These are phyloP conservation scores for Coniophora puteana DNA, from an alignment of 1,284 basidiomycete genomes.

Conservation along the genomic window DNA sequence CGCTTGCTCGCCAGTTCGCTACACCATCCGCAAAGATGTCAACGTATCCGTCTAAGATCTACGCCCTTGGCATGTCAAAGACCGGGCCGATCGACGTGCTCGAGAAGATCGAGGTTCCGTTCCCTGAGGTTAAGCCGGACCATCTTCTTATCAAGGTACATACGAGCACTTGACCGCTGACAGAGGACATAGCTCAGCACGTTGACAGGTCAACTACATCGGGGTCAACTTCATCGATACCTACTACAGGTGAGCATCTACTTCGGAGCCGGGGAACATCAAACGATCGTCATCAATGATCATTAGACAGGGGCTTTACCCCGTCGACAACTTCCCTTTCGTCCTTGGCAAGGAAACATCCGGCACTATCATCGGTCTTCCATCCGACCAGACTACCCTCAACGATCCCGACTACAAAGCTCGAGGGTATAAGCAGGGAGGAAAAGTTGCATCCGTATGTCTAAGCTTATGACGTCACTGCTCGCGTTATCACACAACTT, in stretches of 20 bases:
- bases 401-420: conserved; percentile 56
- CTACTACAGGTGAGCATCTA: conserved; percentile 51
- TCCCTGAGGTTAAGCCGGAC: conserved; percentile 58
- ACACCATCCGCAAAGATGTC: conserved; percentile 15
- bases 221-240: conserved; percentile 93
- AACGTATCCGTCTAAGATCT: conserved; percentile 46
- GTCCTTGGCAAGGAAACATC: conserved; percentile 77
- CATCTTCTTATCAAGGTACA: conserved; percentile 80
- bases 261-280: not conserved
- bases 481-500: not conserved
- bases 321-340: conserved; percentile 60
- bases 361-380: conserved; percentile 73
- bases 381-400: conserved; percentile 53
- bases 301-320: conserved; percentile 56
- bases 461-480: no score
- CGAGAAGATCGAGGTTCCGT: conserved; percentile 55
- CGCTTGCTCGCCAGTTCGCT: conserved; percentile 27
- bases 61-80: conserved; percentile 58
- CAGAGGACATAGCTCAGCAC: conserved; percentile 10
- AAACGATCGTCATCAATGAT: no score
- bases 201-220: conserved; percentile 51
- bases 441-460: conserved; percentile 61
- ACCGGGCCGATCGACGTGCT: conserved; percentile 81
- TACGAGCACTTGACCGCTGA: conserved; percentile 15
- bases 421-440: conserved; percentile 56